A percentile compares a stretch with the other conserved stretches of the same genome.
phyloP scores from a whole-genome alignment of 2,329 filamentous ascomycete genomes.

The Sporothrix dimorphospora region DNA sequence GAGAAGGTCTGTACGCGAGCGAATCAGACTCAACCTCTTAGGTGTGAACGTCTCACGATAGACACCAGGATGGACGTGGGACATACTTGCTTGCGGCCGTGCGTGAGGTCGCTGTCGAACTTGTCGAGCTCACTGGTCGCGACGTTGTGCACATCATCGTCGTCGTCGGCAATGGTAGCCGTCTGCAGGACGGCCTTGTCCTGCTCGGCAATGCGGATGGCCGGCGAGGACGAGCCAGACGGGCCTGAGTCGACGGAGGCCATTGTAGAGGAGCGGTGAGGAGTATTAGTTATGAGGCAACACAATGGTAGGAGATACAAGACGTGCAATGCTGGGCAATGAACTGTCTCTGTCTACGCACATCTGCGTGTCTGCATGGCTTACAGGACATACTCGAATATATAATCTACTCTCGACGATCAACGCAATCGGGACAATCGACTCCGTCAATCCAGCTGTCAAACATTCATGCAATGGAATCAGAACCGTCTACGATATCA shows the following conservation, averaged over 20 bases:
- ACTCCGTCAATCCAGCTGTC: not conserved
- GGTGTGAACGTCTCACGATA: not conserved
- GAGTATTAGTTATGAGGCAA: too few species aligned
- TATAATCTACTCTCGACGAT: constrained; percentile 12
- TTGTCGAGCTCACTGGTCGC: not conserved
- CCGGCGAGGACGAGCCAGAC: not conserved
- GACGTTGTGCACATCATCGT: not conserved
- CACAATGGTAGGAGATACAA: too few species aligned
- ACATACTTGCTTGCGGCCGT: constrained; percentile 28
- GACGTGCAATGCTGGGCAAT: too few species aligned
- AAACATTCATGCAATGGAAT: constrained; percentile 2
- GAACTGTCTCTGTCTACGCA: too few species aligned
- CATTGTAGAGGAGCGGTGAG: too few species aligned
- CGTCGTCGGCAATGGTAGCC: not conserved
- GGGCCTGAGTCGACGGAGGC: not conserved
- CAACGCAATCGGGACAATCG: not conserved
- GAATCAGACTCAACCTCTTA: constrained; percentile 25
- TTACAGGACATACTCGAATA: not conserved
- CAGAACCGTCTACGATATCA: not conserved
- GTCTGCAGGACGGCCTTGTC: not conserved
- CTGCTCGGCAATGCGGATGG: constrained; percentile 17
- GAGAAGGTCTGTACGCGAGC: constrained; percentile 34
- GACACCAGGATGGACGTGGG: not conserved
- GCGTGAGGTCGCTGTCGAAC: constrained; percentile 20
- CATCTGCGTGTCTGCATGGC: too few species aligned